A percentile compares a stretch with the other conserved stretches of the same genome.
phyloP scores from a whole-genome alignment of 2,329 filamentous ascomycete species.

The Xenoacremonium recifei region DNA sequence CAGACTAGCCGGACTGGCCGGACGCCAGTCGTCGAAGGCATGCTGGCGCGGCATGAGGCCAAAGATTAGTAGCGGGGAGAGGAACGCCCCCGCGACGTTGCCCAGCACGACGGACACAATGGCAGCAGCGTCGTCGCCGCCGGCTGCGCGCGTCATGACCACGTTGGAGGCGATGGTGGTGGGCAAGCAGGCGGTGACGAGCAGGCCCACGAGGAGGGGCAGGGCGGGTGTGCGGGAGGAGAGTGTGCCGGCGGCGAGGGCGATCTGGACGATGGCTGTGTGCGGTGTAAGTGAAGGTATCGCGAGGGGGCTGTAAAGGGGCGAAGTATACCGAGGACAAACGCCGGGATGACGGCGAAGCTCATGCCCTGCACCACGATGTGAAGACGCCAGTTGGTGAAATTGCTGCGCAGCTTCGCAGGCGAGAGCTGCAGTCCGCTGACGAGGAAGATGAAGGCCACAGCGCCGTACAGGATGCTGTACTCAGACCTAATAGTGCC shows the following conservation, averaged over 20 bases:
- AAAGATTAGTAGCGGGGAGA: slow-evolving; percentile 63
- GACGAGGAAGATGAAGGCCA: slow-evolving; percentile 68
- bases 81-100: slow-evolving; percentile 66
- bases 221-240: slow-evolving; percentile 59
- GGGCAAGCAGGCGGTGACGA: slow-evolving; percentile 66
- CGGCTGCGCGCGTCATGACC: slow-evolving; percentile 68
- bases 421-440: slow-evolving; percentile 68
- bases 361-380: slow-evolving; percentile 65
- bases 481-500: slow-evolving; percentile 52
- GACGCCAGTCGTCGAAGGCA: slow-evolving; percentile 57
- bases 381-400: slow-evolving; percentile 67
- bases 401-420: slow-evolving; percentile 58
- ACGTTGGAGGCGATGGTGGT: slow-evolving; percentile 74
- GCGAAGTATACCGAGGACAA: slow-evolving; percentile 52
- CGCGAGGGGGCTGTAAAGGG: background rate
- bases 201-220: slow-evolving; percentile 65
- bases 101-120: slow-evolving; percentile 69
- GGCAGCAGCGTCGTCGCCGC: slow-evolving; percentile 64
- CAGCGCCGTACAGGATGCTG: slow-evolving; percentile 66
- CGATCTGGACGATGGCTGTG: slow-evolving; percentile 46
- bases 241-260: slow-evolving; percentile 45
- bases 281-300: background rate
- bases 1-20: slow-evolving; percentile 51
- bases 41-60: slow-evolving; percentile 54
- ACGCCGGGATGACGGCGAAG: slow-evolving; percentile 63